Evolutionary conservation across 2,329 filamentous ascomycete genomes (phyloP).

Genomic region (Microascus cirrosus): DNA sequence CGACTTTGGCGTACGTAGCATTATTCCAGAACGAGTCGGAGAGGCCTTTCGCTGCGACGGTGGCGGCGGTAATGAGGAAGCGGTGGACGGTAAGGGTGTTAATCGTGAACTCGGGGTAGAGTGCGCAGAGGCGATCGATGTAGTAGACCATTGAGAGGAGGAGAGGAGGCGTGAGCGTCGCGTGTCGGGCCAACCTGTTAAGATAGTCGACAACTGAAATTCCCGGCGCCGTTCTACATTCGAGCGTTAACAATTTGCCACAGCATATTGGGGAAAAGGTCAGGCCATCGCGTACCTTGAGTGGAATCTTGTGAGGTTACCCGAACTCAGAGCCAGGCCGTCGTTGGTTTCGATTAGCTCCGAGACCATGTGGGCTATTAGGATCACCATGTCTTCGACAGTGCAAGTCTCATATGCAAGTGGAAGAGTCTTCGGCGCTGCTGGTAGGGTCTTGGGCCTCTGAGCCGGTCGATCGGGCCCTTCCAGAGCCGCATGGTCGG

Average conservation of each 20-base stretch:
- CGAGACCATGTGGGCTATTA: conserved; percentile 91
- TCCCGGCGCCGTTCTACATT: conserved; percentile 55
- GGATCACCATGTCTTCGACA: conserved; percentile 74
- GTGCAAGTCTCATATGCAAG: conserved; percentile 70
- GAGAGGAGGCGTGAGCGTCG: conserved; percentile 83
- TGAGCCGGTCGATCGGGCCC: conserved; percentile 28
- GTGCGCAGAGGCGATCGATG: conserved; percentile 84
- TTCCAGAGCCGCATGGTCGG: conserved; percentile 14
- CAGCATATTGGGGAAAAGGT: not conserved
- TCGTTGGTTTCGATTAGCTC: conserved; percentile 94
- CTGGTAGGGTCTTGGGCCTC: conserved; percentile 37
- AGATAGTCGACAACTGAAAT: conserved; percentile 94
- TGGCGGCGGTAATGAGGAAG: conserved; percentile 90
- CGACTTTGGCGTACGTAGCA: conserved; percentile 86
- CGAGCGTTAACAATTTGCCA: not conserved
- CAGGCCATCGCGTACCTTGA: conserved; percentile 51
- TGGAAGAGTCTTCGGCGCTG: conserved; percentile 51
- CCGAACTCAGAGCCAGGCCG: conserved; percentile 61
- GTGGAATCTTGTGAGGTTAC: conserved; percentile 86
- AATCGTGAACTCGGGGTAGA: conserved; percentile 92
- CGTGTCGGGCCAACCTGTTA: conserved; percentile 83
- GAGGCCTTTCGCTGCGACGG: conserved; percentile 89
- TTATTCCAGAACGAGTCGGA: conserved; percentile 99
- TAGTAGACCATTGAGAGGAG: conserved; percentile 99
- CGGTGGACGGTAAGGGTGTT: conserved; percentile 94